Conservation (phyloP, 2,329 filamentous ascomycete genomes). For the Stachybotrys echinatus region DNA sequence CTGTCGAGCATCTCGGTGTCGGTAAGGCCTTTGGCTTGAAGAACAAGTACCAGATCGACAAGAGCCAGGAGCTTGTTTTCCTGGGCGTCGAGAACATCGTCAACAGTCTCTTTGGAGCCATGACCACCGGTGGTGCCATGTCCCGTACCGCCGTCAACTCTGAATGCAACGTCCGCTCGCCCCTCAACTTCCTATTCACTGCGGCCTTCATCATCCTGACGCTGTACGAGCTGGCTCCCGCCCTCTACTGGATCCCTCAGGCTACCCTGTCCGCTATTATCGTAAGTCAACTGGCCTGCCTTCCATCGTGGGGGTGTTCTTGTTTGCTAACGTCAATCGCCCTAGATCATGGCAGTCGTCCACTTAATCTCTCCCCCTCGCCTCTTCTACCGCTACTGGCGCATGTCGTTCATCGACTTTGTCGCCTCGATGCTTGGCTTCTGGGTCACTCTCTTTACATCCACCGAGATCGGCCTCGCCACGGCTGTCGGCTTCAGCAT, state of each 20-base stretch:
- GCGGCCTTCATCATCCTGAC: conserved; percentile 56
- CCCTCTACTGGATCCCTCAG: conserved; percentile 64
- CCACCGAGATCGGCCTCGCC: conserved; percentile 55
- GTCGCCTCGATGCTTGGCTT: conserved; percentile 58
- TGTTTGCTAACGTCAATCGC: too few species aligned
- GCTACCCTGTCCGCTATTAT: conserved; percentile 61
- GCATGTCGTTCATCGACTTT: conserved; percentile 59
- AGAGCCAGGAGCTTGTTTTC: conserved; percentile 61
- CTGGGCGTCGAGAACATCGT: conserved; percentile 58
- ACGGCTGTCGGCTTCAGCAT: conserved; percentile 58
- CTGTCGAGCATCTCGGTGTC: conserved; percentile 60
- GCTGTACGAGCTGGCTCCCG: conserved; percentile 55
- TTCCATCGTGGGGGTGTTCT: too few species aligned
- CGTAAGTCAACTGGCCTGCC: conserved; percentile 18
- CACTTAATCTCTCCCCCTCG: conserved; percentile 54
- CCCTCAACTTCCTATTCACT: conserved; percentile 55
- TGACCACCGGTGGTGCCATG: conserved; percentile 62
- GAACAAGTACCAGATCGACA: conserved; percentile 58
- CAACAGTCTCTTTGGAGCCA: conserved; percentile 60
- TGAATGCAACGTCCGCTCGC: conserved; percentile 56
- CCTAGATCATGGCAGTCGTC: conserved; percentile 55
- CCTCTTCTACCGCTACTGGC: conserved; percentile 60
- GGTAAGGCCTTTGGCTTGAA: conserved; percentile 57
- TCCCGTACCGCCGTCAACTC: conserved; percentile 64
- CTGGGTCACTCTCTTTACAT: conserved; percentile 58